Conservation (phyloP, 2,329 filamentous ascomycete species). For the Beauveria australis region DNA sequence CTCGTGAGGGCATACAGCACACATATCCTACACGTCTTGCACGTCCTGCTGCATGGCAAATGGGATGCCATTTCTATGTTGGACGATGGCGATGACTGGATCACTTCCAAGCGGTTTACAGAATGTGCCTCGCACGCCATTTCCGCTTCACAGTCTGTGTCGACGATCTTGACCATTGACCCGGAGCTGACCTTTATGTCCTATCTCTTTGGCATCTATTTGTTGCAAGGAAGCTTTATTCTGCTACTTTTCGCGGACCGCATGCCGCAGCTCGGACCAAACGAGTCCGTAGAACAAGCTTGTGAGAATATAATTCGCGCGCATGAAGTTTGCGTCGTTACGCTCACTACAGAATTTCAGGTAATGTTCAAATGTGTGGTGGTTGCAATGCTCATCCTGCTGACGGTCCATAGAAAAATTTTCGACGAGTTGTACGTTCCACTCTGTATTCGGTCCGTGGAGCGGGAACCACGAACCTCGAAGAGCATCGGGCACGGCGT, state of each 20-base stretch:
- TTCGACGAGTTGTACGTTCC: slow-evolving; percentile 43
- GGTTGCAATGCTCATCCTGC: not conserved
- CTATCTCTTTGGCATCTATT: slow-evolving; percentile 44
- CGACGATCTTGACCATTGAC: slow-evolving; percentile 37
- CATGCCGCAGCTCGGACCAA: slow-evolving; percentile 37
- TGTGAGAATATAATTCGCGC: slow-evolving; percentile 43
- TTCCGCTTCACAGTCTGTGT: slow-evolving; percentile 36
- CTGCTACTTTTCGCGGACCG: slow-evolving; percentile 40
- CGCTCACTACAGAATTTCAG: slow-evolving; percentile 41
- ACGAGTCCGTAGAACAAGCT: slow-evolving; percentile 36
- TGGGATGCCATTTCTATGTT: slow-evolving; percentile 43
- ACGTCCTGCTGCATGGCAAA: slow-evolving; percentile 40
- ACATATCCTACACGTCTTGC: slow-evolving; percentile 38
- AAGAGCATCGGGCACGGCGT: slow-evolving; percentile 36
- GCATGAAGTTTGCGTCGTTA: slow-evolving; percentile 42
- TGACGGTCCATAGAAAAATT: slow-evolving; percentile 36
- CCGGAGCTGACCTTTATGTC: slow-evolving; percentile 44
- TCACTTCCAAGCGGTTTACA: slow-evolving; percentile 35
- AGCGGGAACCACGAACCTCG: slow-evolving; percentile 29
- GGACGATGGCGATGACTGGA: slow-evolving; percentile 41
- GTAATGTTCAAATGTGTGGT: slow-evolving; percentile 19
- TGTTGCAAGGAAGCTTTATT: slow-evolving; percentile 42
- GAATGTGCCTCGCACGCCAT: slow-evolving; percentile 39
- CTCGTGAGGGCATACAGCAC: slow-evolving; percentile 39
- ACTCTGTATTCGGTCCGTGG: slow-evolving; percentile 40